Conservation (phyloP, 2,329 filamentous ascomycete genomes). For the Ascochyta pisi region DNA sequence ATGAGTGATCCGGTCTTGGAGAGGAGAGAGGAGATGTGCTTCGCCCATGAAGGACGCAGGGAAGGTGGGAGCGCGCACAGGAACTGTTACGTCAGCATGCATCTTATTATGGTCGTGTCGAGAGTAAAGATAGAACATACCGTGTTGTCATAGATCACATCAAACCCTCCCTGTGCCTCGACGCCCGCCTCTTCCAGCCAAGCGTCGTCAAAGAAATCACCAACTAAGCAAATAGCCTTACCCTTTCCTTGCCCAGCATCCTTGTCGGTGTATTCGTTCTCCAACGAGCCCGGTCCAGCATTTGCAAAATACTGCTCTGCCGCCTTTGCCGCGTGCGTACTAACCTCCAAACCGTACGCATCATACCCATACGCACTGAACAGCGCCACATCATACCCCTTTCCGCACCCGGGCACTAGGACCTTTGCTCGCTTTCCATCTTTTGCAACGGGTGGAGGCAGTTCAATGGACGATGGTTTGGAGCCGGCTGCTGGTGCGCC, state of each 20-base stretch:
- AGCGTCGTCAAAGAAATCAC: conserved; percentile 71
- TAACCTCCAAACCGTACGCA: conserved; percentile 75
- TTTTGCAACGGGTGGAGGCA: conserved; percentile 37
- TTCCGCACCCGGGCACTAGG: conserved; percentile 81
- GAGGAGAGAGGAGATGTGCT: conserved; percentile 62
- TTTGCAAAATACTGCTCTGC: conserved; percentile 53
- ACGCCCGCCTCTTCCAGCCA: conserved; percentile 56
- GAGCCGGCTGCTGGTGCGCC: conserved; percentile 22
- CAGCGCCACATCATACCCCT: conserved; percentile 80
- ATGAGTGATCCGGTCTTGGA: conserved; percentile 61
- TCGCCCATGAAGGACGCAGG: conserved; percentile 65
- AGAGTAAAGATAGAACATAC: conserved; percentile 46
- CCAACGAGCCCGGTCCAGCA: conserved; percentile 42
- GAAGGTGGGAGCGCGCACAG: conserved; percentile 65
- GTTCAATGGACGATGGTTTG: conserved; percentile 34
- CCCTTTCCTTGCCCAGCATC: conserved; percentile 58
- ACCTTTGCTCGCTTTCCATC: conserved; percentile 60
- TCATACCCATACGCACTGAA: conserved; percentile 79
- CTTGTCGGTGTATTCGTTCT: conserved; percentile 52
- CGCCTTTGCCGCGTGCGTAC: conserved; percentile 56
- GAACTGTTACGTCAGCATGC: conserved; percentile 54
- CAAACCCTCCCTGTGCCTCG: conserved; percentile 59
- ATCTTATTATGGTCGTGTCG: too few relatives aligned
- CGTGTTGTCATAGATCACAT: conserved; percentile 71
- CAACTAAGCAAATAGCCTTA: conserved; percentile 61